phyloP scores from a whole-genome alignment of 75 land plant species.

The Pinus taeda region DNA sequence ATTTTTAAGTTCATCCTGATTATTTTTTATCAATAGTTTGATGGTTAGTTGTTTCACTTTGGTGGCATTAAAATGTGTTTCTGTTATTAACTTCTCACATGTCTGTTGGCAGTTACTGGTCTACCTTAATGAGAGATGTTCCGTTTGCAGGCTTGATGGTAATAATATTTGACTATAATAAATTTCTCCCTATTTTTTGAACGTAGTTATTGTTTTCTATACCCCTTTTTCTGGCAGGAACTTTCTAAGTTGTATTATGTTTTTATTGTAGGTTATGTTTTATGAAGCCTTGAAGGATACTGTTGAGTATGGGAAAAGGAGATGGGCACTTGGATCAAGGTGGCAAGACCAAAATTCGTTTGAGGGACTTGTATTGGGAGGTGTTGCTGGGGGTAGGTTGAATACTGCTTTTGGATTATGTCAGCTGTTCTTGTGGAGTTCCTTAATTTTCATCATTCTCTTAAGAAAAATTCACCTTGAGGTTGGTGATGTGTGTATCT shows the following conservation, averaged over 20 bases:
- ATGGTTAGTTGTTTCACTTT: neutral
- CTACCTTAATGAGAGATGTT: slow-evolving; percentile 90
- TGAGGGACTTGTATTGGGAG: slow-evolving; percentile 85
- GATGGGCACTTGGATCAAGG: slow-evolving; percentile 18
- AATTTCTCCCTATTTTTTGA: neutral
- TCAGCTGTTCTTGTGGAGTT: neutral
- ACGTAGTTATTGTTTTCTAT: neutral
- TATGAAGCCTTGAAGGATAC: slow-evolving; percentile 85
- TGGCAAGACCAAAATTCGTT: slow-evolving; percentile 26
- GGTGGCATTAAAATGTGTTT: neutral
- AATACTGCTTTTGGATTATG: neutral
- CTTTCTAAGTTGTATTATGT: slow-evolving; percentile 5
- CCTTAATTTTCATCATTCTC: neutral
- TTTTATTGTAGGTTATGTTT: slow-evolving; percentile 59
- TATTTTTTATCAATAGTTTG: neutral
- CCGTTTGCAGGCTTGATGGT: slow-evolving; percentile 99
- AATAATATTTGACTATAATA: slow-evolving; percentile 4
- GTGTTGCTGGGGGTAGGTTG: slow-evolving; percentile 85
- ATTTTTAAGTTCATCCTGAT: neutral
- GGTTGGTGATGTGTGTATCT: neutral
- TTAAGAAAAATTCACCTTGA: neutral
- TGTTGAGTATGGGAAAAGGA: slow-evolving; percentile 51
- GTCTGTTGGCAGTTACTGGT: slow-evolving; percentile 56
- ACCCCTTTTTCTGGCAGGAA: neutral
- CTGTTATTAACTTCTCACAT: neutral